A percentile compares a stretch with the other conserved stretches of the same genome.
Conservation (phyloP, 2,329 filamentous ascomycete species). For the Pseudocercospora crystallina region DNA sequence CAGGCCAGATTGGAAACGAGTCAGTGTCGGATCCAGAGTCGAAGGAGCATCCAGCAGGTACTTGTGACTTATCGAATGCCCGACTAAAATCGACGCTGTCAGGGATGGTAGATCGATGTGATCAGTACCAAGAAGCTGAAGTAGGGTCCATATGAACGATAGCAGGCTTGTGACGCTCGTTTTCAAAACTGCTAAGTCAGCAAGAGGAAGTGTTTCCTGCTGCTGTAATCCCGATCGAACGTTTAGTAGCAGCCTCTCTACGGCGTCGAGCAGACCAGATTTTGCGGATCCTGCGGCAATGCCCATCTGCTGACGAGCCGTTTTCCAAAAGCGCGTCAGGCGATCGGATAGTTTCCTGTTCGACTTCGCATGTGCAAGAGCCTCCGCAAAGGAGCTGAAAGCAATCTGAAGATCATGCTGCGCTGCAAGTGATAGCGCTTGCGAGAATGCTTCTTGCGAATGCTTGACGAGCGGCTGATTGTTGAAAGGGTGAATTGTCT, state of each 20-base stretch:
- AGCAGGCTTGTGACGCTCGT: constrained; percentile 6
- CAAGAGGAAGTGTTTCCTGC: not conserved
- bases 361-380: constrained; percentile 10
- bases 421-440: constrained; percentile 24
- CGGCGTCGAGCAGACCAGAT: constrained; percentile 7
- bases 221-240: constrained; percentile 5
- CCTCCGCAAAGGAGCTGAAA: constrained; percentile 13
- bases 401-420: constrained; percentile 23
- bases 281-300: constrained; percentile 2
- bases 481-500: constrained; percentile 47
- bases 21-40: not conserved
- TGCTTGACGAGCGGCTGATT: constrained; percentile 44
- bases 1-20: constrained; percentile 4
- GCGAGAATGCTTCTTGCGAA: constrained; percentile 18
- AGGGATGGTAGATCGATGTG: constrained; percentile 15
- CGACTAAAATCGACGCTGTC: constrained; percentile 16
- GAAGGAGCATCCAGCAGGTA: not conserved
- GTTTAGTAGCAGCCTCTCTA: constrained; percentile 7
- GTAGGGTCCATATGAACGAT: constrained; percentile 14
- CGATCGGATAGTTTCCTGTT: constrained; percentile 21
- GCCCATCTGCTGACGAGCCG: constrained; percentile 2
- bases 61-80: constrained; percentile 9
- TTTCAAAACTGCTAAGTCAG: not conserved
- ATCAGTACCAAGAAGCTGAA: constrained; percentile 11
- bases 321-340: constrained; percentile 20